Base-by-base conservation (phyloP, 108 stramenopile genomes). In the Nannochloropsis gaditana region DNA sequence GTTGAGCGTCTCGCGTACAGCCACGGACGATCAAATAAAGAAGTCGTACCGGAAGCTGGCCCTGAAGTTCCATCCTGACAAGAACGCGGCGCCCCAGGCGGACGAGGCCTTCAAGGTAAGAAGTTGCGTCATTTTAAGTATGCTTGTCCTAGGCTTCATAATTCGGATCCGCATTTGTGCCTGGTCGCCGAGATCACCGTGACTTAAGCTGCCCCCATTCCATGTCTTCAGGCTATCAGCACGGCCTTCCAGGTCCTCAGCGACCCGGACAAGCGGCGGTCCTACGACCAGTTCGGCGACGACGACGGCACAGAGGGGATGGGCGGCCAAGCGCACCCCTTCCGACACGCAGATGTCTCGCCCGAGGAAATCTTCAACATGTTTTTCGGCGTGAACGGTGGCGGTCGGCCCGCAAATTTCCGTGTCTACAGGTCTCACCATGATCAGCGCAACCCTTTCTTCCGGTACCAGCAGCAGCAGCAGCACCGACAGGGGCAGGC, bases 81-180 rank as follows among this genome's bases (percentile, higher is more conserved):
- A 97, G 87, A 95, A 95, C 84, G 84, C 83, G 1, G 91, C 95
- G 2, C 94, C 95, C 2, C 79, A 95, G 84, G 94, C 96, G 1
- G 96, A 95, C 84, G 95, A 96, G 86, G 96, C 96, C 15, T 99
- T 99, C 93, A 96, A 97, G 89, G 95, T 73, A 73, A 15, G 59
- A 73, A 73, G 59, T 42, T 84, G 95, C 42, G 97, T 96, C 5
- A 3, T 0, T 31, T 31, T 1, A 31, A 31, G 31, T 31, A 1
- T 31, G 31, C 31, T 31, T 31, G 31, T 31, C 31, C 1, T 31
- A 31, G 31, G 1, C 31, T 31, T 31, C 31, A 31, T 31, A 31
- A 31, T 31, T 31, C 31, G 31, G 31, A 0, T 31, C 31, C 1
- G 31, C 31, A 31, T 31, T 31, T 31, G 31, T 31, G 31, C 31